Evolutionary conservation across 2,329 filamentous ascomycete species (phyloP), one percentile per base, ranked within the genome.

Genomic region (Xylariaceae sp.): DNA sequence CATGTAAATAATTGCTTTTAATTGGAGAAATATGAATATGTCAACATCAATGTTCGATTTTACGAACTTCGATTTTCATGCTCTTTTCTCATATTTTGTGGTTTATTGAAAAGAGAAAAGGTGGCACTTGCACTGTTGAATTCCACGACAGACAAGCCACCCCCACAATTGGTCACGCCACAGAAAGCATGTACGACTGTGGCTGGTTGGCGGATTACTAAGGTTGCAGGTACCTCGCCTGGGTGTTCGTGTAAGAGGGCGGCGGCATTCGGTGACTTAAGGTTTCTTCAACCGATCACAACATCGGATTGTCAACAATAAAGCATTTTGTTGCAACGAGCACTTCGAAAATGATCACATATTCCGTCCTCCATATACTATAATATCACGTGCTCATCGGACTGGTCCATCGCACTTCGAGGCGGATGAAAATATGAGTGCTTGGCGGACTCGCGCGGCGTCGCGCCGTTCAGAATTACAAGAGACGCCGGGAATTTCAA

Each of bases 341-440:
- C 37, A 13, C 42, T 13, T 45, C 11, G 13, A 45, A 45, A n/a
- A 45, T 45, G 13, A 45, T n/a, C 42, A n/a, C 11, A 11, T n/a
- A 15, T 45, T 15, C 13, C 37, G 9, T 9, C 13, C 13, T 15
- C 6, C n/a, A 45, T 42, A 42, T 9, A 42, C 37, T 10, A 42
- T 42, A 42, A 42, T 42, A 10, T 42, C 11, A 42, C 37, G 9
- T 42, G 11, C 8, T 42, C 42, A 45, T 45, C 42, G n/a, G n/a
- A 13, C n/a, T 45, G n/a, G 5, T 45, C 42, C 10, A 6, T 15
- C 42, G 13, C 11, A 11, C n/a, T 6, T n/a, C 13, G 11, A 45
- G 10, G 10, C 42, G 9, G 11, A 45, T 60, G 55, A 55, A 34
- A 62, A 42, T 34, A 70, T 70, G 69, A 58, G 57, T 51, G 54